Base-by-base conservation (phyloP, 129 eudicot genomes). In the Mikania micrantha region DNA sequence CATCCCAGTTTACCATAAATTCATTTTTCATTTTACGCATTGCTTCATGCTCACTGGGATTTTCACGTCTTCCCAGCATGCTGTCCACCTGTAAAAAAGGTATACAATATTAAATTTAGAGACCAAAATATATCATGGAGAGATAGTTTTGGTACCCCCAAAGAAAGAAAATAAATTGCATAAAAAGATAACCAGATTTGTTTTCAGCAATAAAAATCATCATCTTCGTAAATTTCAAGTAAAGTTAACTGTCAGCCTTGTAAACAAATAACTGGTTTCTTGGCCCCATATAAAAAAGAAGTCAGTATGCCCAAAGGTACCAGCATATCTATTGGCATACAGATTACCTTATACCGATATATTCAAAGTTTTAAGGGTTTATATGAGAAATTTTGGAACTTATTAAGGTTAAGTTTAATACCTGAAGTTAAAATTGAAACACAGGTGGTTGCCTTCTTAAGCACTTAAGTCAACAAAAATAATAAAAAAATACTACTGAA, bases 1-100 rank as follows among this genome's bases (percentile, higher is more conserved):
- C 96, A 71, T 91, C 98, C 96, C 95, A 91, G 40, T 91, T 88
- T 50, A 85, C 85, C 95, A 91, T 91, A 62, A 91, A 91, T 76
- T 91, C 97, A 45, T 87, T 91, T 73, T 91, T 87, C 90, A 91
- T 91, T 82, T 85, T 91, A 53, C 93, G 81, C 97, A 91, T 91
- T 59, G 97, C 95, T 82, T 88, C 96, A 74, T 91, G 95, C 74
- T 91, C 98, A 57, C 96, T 84, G 0, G 97, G 96, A 74, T 85
- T 88, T 85, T 91, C 94, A 52, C 94, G 90, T 77, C 96, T 91
- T 70, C 96, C 96, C 71, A 88, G 66, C 96, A 91, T 91, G 82
- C 97, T 91, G 74, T 91, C 97, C 60, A 91, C 98, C 98, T 92
- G 56, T 20, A 17, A 56, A 10, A 64, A 64, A 27, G 17, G 29